Evolutionary conservation across 2,329 filamentous ascomycete species (phyloP), one percentile per base, ranked within the genome.

Genomic region (Colletotrichum sp.): DNA sequence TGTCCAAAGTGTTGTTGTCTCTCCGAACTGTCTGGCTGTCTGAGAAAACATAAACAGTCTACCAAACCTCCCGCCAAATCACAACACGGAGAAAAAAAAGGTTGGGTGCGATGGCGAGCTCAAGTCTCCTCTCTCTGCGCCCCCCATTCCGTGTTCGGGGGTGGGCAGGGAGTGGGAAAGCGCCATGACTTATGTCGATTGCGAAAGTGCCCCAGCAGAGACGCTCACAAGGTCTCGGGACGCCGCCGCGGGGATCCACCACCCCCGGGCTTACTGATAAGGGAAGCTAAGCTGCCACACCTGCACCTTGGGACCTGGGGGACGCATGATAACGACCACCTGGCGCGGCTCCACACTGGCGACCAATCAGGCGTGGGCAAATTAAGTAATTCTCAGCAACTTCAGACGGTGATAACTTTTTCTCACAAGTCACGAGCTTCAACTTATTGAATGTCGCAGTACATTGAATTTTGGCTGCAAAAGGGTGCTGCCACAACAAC

Each of bases 381-480:
- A 76, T 76, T 76, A 72, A 68, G 74, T 62, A 76, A 76, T 76
- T 57, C 73, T 76, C 73, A 76, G 73, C 74, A 76, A 69, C 74
- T 65, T 73, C 59, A 76, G 57, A 73, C 30, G 21, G 55, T 39
- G 70, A 64, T 24, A 52, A 76, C 74, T 76, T 76, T 76, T 76
- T 69, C 39, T 74, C 71, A 39, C 26, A 28, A 60, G 75, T 72
- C 73, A 68, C 69, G 68, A 73, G 68, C 67, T 59, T 67, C 66
- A 62, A 67, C 39, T 71, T 62, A 34, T 62, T 24, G 39, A 65
- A 63, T 65, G 16, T 39, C n/a, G 13, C 55, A 24, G 24, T 39
- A 62, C 59, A 62, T 52, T n/a, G 44, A 52, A 52, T 24, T 28
- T 59, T 34, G 13, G 30, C 30, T 57, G 28, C n/a, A 59, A 15